Conservation (phyloP, 202 grass and related monocot genomes). For the Carex arenaria region DNA sequence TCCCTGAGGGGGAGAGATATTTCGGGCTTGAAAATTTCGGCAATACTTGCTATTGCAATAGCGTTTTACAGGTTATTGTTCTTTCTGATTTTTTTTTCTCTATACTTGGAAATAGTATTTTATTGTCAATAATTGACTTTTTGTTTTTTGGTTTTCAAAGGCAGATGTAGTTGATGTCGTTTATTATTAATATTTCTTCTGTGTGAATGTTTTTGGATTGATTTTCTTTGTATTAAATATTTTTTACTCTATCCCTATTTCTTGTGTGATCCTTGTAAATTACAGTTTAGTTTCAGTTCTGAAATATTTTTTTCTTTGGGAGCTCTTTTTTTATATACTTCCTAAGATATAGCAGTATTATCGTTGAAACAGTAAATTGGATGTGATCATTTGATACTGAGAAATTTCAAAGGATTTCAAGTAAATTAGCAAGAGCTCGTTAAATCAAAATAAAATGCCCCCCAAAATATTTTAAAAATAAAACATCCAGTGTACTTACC, state of each 20-base stretch:
- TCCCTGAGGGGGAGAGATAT: constrained; percentile 96
- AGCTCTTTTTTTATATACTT: neutral
- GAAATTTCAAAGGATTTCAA: neutral
- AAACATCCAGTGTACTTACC: neutral
- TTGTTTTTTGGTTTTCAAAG: constrained; percentile 5
- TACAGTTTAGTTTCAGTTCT: neutral
- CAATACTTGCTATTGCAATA: constrained; percentile 99
- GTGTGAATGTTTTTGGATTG: neutral
- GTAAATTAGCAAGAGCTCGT: neutral
- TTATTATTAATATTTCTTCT: neutral
- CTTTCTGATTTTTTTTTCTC: neutral
- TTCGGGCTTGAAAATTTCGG: constrained; percentile 98
- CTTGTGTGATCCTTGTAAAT: neutral
- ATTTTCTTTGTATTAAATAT: neutral
- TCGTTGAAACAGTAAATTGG: neutral
- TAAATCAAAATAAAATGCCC: neutral
- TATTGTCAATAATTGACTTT: neutral
- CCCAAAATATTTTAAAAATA: neutral
- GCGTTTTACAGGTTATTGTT: constrained; percentile 75
- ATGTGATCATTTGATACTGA: neutral
- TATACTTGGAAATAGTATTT: neutral
- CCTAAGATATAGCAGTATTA: neutral
- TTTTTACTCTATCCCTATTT: neutral
- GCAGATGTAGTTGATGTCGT: neutral
- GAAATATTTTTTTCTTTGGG: neutral